Evolutionary conservation across 2,329 filamentous ascomycete genomes (phyloP).

Genomic region (Fusarium sterilihyphosum): DNA sequence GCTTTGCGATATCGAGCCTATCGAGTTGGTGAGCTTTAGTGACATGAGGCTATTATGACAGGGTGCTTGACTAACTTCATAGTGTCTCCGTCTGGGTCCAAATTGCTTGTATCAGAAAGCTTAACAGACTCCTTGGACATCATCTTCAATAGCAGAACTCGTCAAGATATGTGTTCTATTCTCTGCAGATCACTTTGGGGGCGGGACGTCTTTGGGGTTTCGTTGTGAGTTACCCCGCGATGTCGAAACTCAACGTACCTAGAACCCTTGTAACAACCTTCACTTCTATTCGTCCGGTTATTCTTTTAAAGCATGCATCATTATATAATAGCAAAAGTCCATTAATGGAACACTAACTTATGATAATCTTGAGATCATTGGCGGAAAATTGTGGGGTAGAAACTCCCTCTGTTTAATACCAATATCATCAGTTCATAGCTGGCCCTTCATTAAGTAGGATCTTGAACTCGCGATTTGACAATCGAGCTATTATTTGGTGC

Average conservation of each 20-base stretch:
- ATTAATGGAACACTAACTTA: neutral
- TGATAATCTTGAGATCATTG: neutral
- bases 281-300: neutral
- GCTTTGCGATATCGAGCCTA: neutral
- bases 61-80: neutral
- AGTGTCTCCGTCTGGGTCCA: neutral
- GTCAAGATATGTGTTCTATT: neutral
- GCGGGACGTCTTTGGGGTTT: neutral
- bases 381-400: neutral
- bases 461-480: too few species aligned
- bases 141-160: neutral
- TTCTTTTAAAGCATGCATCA: neutral
- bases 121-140: neutral
- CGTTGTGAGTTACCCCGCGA: neutral
- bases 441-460: neutral
- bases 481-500: accelerated
- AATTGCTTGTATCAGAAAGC: accelerated
- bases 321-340: neutral
- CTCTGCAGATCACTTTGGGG: neutral
- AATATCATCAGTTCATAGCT: neutral
- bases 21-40: neutral
- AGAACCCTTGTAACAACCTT: neutral
- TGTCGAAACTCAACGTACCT: neutral
- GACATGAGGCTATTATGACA: neutral
- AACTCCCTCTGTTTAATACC: too few species aligned